Percentiles rank a stretch among this genome's conserved stretches.
phyloP scores from a whole-genome alignment of 306 rosid species.

The Inga oerstediana region DNA sequence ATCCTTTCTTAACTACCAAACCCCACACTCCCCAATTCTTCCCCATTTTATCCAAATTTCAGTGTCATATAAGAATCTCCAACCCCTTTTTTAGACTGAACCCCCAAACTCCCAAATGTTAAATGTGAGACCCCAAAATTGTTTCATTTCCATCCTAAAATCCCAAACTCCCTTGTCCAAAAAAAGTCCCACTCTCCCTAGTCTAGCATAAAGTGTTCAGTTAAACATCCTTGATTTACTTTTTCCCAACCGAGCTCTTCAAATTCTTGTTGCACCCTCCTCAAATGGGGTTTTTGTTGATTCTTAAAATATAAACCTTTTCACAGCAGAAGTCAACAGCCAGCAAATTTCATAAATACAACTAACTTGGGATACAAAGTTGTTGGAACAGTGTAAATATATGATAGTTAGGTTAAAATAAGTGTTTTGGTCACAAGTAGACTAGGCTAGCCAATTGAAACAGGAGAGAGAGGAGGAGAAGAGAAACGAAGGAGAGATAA shows the following conservation, averaged over 20 bases:
- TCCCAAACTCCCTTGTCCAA: neutral
- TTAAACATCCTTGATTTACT: neutral
- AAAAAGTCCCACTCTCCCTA: neutral
- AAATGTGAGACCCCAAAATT: neutral
- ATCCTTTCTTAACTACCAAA: neutral
- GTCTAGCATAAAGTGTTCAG: neutral
- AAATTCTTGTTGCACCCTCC: neutral
- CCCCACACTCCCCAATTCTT: neutral
- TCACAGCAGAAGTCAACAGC: neutral
- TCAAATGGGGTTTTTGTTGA: neutral
- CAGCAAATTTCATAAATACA: neutral
- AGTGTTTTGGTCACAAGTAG: neutral
- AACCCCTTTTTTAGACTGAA: neutral
- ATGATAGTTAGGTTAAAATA: neutral
- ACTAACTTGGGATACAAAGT: neutral
- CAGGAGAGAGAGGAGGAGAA: neutral
- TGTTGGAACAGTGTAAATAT: neutral
- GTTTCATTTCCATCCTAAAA: neutral
- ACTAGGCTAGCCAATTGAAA: neutral
- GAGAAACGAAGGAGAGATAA: too few species aligned
- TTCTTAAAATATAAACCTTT: slow-evolving; percentile 1
- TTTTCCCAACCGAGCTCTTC: neutral
- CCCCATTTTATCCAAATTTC: neutral
- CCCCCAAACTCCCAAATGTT: neutral
- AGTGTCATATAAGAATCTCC: neutral